Base-by-base conservation (phyloP, 805 yeast species). In the Starmerella floris region DNA sequence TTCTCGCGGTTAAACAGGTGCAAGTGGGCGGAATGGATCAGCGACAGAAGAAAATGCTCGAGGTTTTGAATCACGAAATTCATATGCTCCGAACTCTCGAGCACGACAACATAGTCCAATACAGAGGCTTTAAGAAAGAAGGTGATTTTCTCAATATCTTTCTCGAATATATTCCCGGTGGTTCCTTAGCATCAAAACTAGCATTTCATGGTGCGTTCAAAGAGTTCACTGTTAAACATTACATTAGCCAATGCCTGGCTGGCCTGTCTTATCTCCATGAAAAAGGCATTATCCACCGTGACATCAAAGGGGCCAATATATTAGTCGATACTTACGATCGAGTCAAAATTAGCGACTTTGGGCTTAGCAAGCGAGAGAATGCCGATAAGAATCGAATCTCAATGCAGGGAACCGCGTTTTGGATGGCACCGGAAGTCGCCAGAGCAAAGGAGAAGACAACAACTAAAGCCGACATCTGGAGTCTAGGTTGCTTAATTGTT, bases 381-480 rank as follows among this genome's bases (percentile, higher is more conserved):
- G 76, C 81, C 27, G 62, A 53, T 40, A 47, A 54, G 22, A 74
- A 73, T 50, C 72, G 96, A 35, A 87, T 83, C 2, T 84, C 95
- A 0, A 63, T 84, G 41, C 96, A 88, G 61, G 98, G 98, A 0
- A 83, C 95, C 0, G 85, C 88, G 0, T 91, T 79, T 57, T 91
- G 98, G 97, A 91, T 91, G 98, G 97, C 98, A 0, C 98, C 98
- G 0, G 98, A 91, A 59, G 97, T 91, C 8, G 97, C 91, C 16
- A 83, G 85, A 55, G 96, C 87, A 56, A 43, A 43, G 16, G 78
- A 83, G 2, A 83, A 85, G 0, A 83, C 88, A 41, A 88, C 97
- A 1, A 77, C 80, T 30, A 84, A 83, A 60, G 94, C 95, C 0
- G 98, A 91, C 59, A 84, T 91, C 22, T 91, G 98, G 98, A 83